These are phyloP conservation scores for Arxiozyma slooffiae DNA, from an alignment of 1,139 yeast genomes.

Conservation along the genomic window DNA sequence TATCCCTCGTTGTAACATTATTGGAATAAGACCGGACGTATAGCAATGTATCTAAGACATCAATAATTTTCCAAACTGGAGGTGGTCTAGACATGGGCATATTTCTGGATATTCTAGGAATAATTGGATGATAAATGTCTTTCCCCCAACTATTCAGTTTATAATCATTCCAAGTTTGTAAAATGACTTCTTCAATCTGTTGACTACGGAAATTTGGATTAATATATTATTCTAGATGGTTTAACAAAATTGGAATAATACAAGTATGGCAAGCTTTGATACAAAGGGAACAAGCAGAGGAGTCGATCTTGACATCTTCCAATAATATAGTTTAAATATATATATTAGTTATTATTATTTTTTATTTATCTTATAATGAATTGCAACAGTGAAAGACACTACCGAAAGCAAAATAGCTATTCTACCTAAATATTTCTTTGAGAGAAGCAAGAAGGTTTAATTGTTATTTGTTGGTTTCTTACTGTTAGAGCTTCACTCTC, in stretches of 20 bases:
- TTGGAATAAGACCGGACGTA: constrained; percentile 34
- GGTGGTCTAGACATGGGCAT: constrained; percentile 61
- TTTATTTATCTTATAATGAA: too few species aligned
- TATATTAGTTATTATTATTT: too few species aligned
- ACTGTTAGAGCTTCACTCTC: too few species aligned
- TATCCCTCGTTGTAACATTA: constrained; percentile 44
- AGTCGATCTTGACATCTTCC: neutral
- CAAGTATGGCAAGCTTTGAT: neutral
- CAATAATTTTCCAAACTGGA: constrained; percentile 92
- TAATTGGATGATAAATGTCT: constrained; percentile 56
- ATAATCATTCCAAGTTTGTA: constrained; percentile 74
- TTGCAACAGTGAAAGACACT: too few species aligned
- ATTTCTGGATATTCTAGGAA: constrained; percentile 50
- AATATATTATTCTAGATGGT: neutral
- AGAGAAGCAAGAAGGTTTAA: too few species aligned
- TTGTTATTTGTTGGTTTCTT: too few species aligned
- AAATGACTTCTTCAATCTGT: constrained; percentile 41
- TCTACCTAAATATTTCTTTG: too few species aligned
- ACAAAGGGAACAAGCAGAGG: neutral
- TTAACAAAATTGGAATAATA: constrained; percentile 1
- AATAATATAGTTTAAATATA: too few species aligned
- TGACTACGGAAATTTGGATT: constrained; percentile 3
- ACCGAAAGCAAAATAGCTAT: too few species aligned
- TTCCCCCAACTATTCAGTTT: constrained; percentile 74
- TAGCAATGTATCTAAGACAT: constrained; percentile 84